phyloP scores from a whole-genome alignment of 2,329 filamentous ascomycete genomes.

The Botryotinia narcissicola region DNA sequence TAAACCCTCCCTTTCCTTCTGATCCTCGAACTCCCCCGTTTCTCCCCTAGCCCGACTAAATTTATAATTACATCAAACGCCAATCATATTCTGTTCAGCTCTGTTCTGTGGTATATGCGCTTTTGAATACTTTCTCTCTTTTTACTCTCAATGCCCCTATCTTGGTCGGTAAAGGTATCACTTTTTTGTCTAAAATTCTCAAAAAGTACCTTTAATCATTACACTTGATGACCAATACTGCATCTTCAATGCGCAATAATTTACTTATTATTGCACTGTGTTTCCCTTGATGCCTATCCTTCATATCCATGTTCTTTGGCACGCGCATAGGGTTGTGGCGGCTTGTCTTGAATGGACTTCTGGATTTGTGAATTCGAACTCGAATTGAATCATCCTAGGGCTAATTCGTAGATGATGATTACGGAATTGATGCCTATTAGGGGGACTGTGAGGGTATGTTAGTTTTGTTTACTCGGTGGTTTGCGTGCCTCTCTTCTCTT shows the following conservation, averaged over 20 bases:
- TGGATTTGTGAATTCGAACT: not conserved
- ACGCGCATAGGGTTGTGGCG: not conserved
- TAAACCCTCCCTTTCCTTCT: not conserved
- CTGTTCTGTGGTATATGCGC: not conserved
- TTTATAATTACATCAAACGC: not conserved
- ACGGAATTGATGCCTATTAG: conserved; percentile 79
- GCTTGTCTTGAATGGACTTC: not conserved
- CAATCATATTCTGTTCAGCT: not conserved
- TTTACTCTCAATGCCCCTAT: not conserved
- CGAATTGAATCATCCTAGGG: conserved; percentile 57
- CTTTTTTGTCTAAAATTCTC: not conserved
- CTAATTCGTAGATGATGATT: conserved; percentile 79
- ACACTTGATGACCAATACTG: not conserved
- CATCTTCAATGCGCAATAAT: not conserved
- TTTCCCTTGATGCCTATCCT: not conserved
- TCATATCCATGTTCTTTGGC: not conserved
- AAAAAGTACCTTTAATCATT: not conserved
- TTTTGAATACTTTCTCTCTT: not conserved
- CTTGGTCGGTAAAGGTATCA: not conserved
- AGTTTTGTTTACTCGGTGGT: not conserved
- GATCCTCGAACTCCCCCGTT: not conserved
- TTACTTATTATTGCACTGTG: not conserved
- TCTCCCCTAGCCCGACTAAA: not conserved
- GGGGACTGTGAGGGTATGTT: conserved; percentile 59
- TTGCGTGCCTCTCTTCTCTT: not conserved